Percentiles rank a stretch among this genome's conserved stretches.
Evolutionary conservation across 176 grass and related monocot genomes (phyloP).

Genomic region (Triticum aestivum): IWGSC_CS_RefSeq_v2.1 NC_057805.1:21586725-21587224

Average conservation of each 20-base stretch:
- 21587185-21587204: neutral
- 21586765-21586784: neutral
- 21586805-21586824: neutral
- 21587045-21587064: neutral
- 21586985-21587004: constrained; percentile 7
- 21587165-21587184: constrained; percentile 5
- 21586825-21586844: neutral
- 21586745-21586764: constrained; percentile 7
- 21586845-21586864: neutral
- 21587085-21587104: neutral
- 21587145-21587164: constrained; percentile 17
- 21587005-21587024: neutral
- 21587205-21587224: constrained; percentile 8
- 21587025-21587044: constrained; percentile 9
- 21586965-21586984: constrained; percentile 10
- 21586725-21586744: neutral
- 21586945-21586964: neutral
- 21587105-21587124: neutral
- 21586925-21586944: neutral
- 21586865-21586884: neutral
- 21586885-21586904: constrained; percentile 24
- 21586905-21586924: neutral
- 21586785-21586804: neutral
- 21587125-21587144: neutral
- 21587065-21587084: neutral